Evolutionary conservation across 345 rosid genomes (phyloP).

Genomic region (Eucalyptus sideroxylon): DNA sequence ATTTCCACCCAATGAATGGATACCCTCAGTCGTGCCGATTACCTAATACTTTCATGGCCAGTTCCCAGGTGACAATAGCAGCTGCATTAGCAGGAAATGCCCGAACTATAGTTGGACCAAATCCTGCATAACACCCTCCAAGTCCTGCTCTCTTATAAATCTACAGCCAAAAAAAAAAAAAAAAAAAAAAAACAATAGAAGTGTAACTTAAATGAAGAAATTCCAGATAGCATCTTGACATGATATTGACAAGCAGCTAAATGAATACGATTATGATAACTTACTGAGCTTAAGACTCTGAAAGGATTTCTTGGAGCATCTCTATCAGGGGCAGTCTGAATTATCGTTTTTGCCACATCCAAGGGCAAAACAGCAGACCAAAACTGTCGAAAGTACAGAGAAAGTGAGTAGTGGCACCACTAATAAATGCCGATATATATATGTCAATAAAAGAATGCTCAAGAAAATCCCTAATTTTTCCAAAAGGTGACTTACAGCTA

Average conservation of each 20-base stretch:
- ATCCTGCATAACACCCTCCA: conserved; percentile 82
- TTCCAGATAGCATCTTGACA: not conserved
- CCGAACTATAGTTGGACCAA: conserved; percentile 75
- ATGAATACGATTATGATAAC: not conserved
- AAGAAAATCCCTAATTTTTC: not conserved
- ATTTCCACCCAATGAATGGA: not conserved
- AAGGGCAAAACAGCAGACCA: conserved; percentile 81
- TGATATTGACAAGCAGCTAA: not conserved
- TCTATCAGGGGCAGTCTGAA: conserved; percentile 67
- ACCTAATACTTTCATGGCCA: conserved; percentile 68
- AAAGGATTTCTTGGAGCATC: conserved; percentile 56
- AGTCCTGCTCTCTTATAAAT: conserved; percentile 67
- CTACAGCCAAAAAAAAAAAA: conserved; percentile 11
- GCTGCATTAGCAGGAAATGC: conserved; percentile 98
- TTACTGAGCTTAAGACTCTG: conserved; percentile 54
- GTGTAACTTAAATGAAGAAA: not conserved
- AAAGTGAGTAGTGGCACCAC: not conserved
- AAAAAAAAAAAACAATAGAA: not conserved
- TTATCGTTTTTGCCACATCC: conserved; percentile 89
- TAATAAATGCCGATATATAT: not conserved
- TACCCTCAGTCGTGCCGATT: conserved; percentile 26
- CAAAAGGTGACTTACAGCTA: conserved; percentile 53
- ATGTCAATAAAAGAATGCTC: not conserved
- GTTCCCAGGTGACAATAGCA: conserved; percentile 95
- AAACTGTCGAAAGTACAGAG: conserved; percentile 24